Percentiles rank a stretch among this genome's conserved stretches.
Evolutionary conservation across 257 asterid species (phyloP).

Genomic region (Petrea volubilis): DNA sequence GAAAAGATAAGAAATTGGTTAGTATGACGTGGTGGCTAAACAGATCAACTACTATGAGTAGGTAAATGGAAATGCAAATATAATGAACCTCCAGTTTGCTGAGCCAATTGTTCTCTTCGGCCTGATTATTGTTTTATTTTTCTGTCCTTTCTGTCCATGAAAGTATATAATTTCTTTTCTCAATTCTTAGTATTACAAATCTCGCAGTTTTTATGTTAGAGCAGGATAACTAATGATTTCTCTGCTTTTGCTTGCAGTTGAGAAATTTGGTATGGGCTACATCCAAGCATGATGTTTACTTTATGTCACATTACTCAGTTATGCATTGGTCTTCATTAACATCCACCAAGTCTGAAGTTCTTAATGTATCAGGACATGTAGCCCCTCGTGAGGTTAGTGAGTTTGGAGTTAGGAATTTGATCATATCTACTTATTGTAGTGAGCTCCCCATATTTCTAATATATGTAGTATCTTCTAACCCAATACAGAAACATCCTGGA

Average conservation of each 20-base stretch:
- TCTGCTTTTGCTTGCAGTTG: conserved; percentile 39
- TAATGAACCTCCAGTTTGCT: no score
- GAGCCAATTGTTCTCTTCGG: no score
- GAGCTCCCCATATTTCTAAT: neutral
- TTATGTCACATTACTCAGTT: conserved; percentile 59
- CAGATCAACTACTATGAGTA: no score
- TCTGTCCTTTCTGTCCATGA: neutral
- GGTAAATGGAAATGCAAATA: no score
- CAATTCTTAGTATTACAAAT: neutral
- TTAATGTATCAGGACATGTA: conserved; percentile 62
- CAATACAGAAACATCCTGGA: conserved; percentile 52
- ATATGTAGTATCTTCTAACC: neutral
- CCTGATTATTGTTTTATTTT: neutral
- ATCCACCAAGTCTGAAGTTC: conserved; percentile 59
- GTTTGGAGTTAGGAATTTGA: neutral
- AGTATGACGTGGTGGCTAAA: no score
- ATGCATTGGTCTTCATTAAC: conserved; percentile 63
- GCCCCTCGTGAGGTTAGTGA: conserved; percentile 54
- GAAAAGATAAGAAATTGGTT: no score
- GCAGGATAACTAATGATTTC: neutral
- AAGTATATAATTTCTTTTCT: neutral
- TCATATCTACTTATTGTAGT: no score
- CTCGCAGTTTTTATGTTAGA: neutral
- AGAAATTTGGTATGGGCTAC: conserved; percentile 70
- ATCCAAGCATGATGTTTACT: conserved; percentile 69